These are phyloP conservation scores for Picea abies DNA, from an alignment of 83 land plant species.

Conservation along the genomic window DNA sequence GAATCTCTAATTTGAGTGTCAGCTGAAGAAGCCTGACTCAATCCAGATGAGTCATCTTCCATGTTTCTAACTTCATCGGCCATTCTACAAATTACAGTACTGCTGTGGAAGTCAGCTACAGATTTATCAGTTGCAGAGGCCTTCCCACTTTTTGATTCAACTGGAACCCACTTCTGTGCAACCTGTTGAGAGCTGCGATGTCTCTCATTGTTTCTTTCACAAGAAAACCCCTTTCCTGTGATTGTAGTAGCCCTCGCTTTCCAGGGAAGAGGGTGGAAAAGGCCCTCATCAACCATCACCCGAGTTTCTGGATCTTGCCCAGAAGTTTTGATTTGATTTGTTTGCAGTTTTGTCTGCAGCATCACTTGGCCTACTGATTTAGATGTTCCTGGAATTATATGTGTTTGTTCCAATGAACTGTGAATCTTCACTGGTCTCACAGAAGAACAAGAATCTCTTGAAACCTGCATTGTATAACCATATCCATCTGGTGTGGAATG, in stretches of 20 bases:
- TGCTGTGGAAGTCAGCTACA: not conserved
- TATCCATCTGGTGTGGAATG: not conserved
- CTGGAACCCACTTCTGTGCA: not conserved
- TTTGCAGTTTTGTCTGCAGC: not conserved
- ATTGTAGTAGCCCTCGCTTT: not conserved
- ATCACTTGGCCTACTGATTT: not conserved
- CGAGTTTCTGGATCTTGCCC: not conserved
- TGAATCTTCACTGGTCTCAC: not conserved
- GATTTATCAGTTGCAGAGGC: not conserved
- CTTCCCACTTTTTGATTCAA: not conserved
- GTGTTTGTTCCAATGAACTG: not conserved
- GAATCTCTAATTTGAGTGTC: not conserved
- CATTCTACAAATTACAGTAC: not conserved
- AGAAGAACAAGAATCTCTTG: not conserved
- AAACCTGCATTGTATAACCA: not conserved
- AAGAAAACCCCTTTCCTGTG: not conserved
- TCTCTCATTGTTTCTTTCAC: not conserved
- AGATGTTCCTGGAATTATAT: not conserved
- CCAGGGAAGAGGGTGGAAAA: not conserved
- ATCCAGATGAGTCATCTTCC: not conserved
- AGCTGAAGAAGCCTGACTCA: not conserved
- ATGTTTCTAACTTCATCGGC: not conserved
- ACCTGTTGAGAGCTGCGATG: not conserved
- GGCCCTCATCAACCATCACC: not conserved
- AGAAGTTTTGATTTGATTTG: not conserved